Evolutionary conservation across 108 stramenopile genomes (phyloP), one percentile per base, ranked within the genome.

Genomic region (Fragilariopsis cylindrus): DNA sequence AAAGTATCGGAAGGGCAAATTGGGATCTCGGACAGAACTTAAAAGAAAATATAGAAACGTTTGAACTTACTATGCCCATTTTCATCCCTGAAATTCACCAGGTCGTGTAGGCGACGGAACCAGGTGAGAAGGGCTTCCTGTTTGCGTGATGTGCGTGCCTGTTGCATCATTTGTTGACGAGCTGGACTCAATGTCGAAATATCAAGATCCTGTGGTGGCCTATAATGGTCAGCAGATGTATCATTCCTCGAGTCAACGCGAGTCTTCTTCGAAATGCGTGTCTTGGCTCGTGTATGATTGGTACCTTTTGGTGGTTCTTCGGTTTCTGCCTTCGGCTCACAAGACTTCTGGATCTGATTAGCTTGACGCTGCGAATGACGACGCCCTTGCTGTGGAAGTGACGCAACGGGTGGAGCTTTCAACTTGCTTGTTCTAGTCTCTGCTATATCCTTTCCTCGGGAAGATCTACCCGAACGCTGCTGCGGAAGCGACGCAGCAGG

Each of bases 1-100:
- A 30, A 30, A 30, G 30, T 30, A 30, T 30, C 50, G 13, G 50
- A 13, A 13, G 13, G 50, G 0, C 13, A 52, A 9, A 52, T 52
- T 52, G 13, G 13, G 13, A 52, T 52, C 9, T 13, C 50, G 9
- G 9, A 52, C 50, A 2, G 5, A 63, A 45, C 42, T n/a, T 7
- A 15, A 57, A 19, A 57, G 18, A 30, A 30, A 30, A 30, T 30
- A 30, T 30, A 30, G 11, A 41, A 45, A 19, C 0, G n/a, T 15
- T 30, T 11, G 40, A 40, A 70, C 79, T 80, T 64, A 75, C 86
- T 87, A 71, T 88, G 62, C 2, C 87, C 87, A 30, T 80, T 12
- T 48, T 73, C 49, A 5, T 69, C 48, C 58, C 65, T 77, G 69
- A 73, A 90, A 15, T 67, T 44, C 13, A 30, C 19, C 4, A 90